Conservation (phyloP, 139 green algal species). For the Zygnema circumcarinatum region DNA sequence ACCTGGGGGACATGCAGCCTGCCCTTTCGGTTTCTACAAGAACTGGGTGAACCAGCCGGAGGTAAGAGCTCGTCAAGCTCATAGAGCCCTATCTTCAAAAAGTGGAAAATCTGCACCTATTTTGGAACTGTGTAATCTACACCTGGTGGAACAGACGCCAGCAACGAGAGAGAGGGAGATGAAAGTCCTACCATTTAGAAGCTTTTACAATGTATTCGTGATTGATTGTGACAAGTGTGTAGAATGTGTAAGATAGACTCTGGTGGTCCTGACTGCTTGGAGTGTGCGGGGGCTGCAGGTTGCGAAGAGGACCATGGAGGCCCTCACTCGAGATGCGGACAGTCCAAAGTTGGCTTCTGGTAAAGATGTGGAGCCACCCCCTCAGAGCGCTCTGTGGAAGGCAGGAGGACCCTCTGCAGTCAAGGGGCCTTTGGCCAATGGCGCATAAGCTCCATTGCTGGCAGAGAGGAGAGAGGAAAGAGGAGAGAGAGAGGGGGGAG, state of each 20-base stretch:
- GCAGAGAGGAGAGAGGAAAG: neutral
- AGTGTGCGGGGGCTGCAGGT: no score
- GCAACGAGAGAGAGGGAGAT: neutral
- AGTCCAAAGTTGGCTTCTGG: constrained; percentile 6
- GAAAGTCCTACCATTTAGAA: no score
- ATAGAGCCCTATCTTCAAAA: neutral
- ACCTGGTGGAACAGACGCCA: neutral
- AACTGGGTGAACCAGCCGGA: constrained; percentile 65
- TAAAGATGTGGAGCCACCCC: constrained; percentile 1
- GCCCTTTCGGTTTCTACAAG: constrained; percentile 78
- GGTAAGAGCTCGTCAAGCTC: constrained; percentile 19
- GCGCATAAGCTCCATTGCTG: neutral
- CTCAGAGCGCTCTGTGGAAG: constrained; percentile 29
- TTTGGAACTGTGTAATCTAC: neutral
- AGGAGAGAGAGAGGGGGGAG: no score
- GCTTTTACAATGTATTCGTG: no score
- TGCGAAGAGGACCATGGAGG: constrained; percentile 45
- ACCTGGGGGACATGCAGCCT: constrained; percentile 66
- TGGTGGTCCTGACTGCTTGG: no score
- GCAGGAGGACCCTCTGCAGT: neutral
- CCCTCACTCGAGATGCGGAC: constrained; percentile 62
- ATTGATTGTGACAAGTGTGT: no score
- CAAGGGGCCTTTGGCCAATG: neutral
- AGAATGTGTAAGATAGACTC: no score
- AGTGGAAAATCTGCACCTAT: neutral